These are phyloP conservation scores for Podila clonocystis DNA, from an alignment of 192 early-diverging fungal genomes.

Conservation along the genomic window DNA sequence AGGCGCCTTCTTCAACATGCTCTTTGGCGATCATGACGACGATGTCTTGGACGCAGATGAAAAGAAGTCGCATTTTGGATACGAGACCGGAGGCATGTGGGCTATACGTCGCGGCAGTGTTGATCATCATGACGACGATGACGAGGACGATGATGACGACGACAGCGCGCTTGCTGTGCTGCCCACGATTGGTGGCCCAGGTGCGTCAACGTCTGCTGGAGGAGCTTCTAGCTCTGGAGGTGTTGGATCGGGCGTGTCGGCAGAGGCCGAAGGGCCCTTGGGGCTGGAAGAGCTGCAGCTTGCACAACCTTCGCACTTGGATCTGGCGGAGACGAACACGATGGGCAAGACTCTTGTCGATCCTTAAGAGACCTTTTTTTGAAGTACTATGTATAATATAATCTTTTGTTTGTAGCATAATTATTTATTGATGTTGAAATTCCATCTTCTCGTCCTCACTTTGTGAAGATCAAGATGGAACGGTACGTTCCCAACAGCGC, in stretches of 20 bases:
- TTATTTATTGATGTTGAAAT: no score
- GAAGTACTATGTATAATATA: not conserved
- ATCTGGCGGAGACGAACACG: constrained; percentile 13
- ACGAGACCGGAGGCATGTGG: constrained; percentile 39
- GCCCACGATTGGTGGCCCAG: not conserved
- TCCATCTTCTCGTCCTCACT: no score
- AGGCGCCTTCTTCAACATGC: constrained; percentile 40
- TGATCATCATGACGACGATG: constrained; percentile 25
- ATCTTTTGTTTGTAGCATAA: no score
- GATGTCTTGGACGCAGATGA: constrained; percentile 6
- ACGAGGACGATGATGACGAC: constrained; percentile 42
- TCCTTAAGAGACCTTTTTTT: not conserved
- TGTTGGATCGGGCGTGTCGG: constrained; percentile 6
- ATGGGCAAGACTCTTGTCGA: not conserved
- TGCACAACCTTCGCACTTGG: constrained; percentile 29
- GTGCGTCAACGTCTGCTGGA: not conserved
- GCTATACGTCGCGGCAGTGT: constrained; percentile 16
- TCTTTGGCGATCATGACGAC: constrained; percentile 31
- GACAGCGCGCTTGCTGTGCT: constrained; percentile 7
- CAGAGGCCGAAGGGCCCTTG: not conserved
- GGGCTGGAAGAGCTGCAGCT: constrained; percentile 24
- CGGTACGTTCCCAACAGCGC: no score
- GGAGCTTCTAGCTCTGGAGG: constrained; percentile 1
- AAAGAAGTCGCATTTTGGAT: constrained; percentile 27
- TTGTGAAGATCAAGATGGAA: no score